Evolutionary conservation across 179 eudicot genomes (phyloP).

Genomic region (Patellifolia procumbens): DNA sequence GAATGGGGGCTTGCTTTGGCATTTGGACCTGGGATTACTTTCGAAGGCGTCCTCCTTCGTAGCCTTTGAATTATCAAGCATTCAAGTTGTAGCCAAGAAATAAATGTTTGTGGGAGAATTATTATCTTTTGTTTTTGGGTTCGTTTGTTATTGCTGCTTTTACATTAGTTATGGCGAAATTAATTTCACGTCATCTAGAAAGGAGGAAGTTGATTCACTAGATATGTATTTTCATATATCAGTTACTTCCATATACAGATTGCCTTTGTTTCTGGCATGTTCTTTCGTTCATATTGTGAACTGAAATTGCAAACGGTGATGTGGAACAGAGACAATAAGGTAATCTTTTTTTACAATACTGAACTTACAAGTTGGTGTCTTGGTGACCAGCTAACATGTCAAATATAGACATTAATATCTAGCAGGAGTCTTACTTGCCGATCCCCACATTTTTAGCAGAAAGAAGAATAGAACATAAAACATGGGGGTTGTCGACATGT

Average conservation of each 20-base stretch:
- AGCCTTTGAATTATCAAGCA: conserved; percentile 39
- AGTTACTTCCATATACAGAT: not conserved
- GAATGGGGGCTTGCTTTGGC: conserved; percentile 95
- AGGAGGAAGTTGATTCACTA: not conserved
- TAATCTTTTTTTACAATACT: too few species aligned
- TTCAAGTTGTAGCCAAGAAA: not conserved
- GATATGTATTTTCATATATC: not conserved
- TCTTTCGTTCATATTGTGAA: not conserved
- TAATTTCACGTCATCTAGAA: not conserved
- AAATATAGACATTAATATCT: too few species aligned
- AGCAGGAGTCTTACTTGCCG: too few species aligned
- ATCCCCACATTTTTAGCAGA: too few species aligned
- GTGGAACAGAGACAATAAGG: too few species aligned
- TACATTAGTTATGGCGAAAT: not conserved
- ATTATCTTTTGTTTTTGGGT: not conserved
- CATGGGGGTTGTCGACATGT: too few species aligned
- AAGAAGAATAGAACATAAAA: too few species aligned
- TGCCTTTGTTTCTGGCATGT: not conserved
- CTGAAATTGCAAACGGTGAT: not conserved
- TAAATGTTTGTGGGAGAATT: conserved; percentile 11
- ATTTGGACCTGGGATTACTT: conserved; percentile 92
- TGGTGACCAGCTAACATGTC: too few species aligned
- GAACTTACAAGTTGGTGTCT: too few species aligned
- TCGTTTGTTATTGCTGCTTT: not conserved
- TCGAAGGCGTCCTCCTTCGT: conserved; percentile 82